These are phyloP conservation scores for Thelonectria olida DNA, from an alignment of 2,329 filamentous ascomycete genomes.

Conservation along the genomic window DNA sequence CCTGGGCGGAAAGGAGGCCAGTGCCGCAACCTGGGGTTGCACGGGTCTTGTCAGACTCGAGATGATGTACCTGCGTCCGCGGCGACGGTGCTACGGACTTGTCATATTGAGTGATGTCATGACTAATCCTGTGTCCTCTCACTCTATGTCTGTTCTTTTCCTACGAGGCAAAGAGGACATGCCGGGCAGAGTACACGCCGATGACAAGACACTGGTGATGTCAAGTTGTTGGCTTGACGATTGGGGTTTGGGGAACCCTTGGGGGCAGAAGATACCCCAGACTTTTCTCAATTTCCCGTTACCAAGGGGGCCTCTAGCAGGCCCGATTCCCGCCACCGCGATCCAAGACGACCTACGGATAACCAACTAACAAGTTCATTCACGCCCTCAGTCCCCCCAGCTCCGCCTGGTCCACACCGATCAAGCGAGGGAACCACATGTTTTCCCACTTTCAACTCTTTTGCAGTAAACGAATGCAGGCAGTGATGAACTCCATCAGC, in stretches of 20 bases:
- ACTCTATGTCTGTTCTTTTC: no score
- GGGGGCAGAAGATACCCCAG: conserved; percentile 11
- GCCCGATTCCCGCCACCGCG: conserved; percentile 25
- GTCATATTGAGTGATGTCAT: no score
- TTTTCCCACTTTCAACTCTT: conserved; percentile 8
- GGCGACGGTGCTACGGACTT: no score
- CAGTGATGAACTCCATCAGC: not conserved
- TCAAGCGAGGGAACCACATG: conserved; percentile 9
- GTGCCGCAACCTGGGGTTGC: not conserved
- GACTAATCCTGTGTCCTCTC: no score
- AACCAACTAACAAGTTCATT: conserved; percentile 25
- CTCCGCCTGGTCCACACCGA: conserved; percentile 15
- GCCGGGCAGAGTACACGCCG: no score
- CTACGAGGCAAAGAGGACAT: no score
- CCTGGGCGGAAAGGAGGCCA: not conserved
- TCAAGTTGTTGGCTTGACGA: not conserved
- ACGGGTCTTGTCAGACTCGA: no score
- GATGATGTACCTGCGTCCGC: no score
- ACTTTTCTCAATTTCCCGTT: conserved; percentile 10
- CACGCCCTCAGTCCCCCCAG: conserved; percentile 25
- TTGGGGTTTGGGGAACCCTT: not conserved
- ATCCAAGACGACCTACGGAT: conserved; percentile 21
- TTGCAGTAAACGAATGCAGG: not conserved
- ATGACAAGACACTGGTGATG: not conserved
- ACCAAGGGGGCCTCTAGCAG: conserved; percentile 16